Evolutionary conservation across 345 rosid species (phyloP), one percentile per base, ranked within the genome.

Genomic region (Brassica nigra): DNA sequence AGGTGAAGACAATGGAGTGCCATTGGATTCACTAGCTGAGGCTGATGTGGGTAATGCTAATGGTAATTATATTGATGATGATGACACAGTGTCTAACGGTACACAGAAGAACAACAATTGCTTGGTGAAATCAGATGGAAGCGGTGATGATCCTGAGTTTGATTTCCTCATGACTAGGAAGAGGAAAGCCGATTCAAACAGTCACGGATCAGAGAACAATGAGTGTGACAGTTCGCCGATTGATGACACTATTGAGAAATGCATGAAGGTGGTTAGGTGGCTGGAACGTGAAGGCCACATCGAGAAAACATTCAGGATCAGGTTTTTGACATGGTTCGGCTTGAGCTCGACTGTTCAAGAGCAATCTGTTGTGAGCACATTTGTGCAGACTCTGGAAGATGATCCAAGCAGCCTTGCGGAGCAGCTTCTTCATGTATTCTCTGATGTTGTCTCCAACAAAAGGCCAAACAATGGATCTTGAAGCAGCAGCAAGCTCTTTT

Each of bases 301-400:
- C 2, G 80, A 87, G 62, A 90, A 82, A 83, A 90, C 88, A 44
- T 96, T 96, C 80, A 89, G 99, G 82, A 76, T 92, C 79, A 96
- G 87, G 79, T 85, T 96, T 85, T 79, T 96, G 66, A 93, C 99
- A 39, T 96, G 99, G 99, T 96, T 88, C 84, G 90, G 99, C 84
- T 77, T 93, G 82, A 84, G 94, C 81, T 92, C 99, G 8, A 89
- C 90, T 0, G 89, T 85, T 47, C 97, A 89, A 71, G 97, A 96
- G 76, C 92, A 97, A 11, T 85, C 98, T 59, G 95, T 96, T 73
- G 97, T 96, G 73, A 89, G 87, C 77, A 89, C 94, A 33, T 96
- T 93, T 76, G 88, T 96, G 84, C 92, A 90, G 77, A 89, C 98
- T 5, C 71, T 96, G 77, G 85, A 82, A 5, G 98, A 93, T 76